Percentiles rank a stretch among this genome's conserved stretches.
phyloP scores from a whole-genome alignment of 306 rosid genomes.

The Quercus robur region DNA sequence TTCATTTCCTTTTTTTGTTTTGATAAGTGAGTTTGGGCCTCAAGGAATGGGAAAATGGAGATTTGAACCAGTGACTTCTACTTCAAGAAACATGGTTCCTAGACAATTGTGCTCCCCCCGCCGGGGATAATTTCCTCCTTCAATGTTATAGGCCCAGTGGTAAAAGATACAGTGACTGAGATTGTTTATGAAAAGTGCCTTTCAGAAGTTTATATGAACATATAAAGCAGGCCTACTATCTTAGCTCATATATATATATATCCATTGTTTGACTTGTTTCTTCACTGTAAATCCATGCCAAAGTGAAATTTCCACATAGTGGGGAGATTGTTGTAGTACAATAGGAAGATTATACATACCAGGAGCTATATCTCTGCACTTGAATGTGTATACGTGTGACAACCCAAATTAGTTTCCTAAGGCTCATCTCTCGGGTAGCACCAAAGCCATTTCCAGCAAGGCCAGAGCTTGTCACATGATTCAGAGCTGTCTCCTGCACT shows the following conservation, averaged over 20 bases:
- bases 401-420: conserved; percentile 86
- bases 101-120: no score
- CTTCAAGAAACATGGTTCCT: no score
- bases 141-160: no score
- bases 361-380: conserved; percentile 77
- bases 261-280: not conserved
- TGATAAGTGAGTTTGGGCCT: no score
- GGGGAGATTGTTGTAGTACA: not conserved
- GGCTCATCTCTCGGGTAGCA: conserved; percentile 83
- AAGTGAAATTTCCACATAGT: not conserved
- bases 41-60: no score
- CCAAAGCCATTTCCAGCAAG: conserved; percentile 86
- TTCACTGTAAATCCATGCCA: not conserved
- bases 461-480: conserved; percentile 81
- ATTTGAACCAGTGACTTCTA: no score
- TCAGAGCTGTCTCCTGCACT: conserved; percentile 79
- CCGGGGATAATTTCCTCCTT: no score
- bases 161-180: no score
- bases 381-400: conserved; percentile 85
- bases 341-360: conserved; percentile 36
- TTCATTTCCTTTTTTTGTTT: no score
- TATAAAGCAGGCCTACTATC: not conserved
- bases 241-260: not conserved
- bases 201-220: not conserved
- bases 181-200: not conserved